Conservation (phyloP, 495 filamentous ascomycete species). For the Xylaria cubensis region DNA sequence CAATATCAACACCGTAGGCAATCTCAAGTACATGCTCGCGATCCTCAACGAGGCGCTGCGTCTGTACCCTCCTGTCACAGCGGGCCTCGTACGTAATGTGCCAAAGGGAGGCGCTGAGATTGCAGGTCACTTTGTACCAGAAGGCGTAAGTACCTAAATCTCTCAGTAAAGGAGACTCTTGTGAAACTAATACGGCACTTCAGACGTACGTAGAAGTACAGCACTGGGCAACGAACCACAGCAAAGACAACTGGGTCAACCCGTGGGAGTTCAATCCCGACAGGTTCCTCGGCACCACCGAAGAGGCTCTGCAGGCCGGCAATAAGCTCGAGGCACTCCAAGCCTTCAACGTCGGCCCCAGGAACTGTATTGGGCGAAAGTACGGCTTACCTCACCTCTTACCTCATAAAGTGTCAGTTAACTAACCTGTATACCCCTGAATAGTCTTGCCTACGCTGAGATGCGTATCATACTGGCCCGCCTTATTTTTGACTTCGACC, state of each 20-base stretch:
- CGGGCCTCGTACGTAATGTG: constrained; percentile 52
- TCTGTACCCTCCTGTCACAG: constrained; percentile 62
- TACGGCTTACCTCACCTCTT: constrained; percentile 29
- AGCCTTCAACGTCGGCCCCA: constrained; percentile 45
- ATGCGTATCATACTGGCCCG: constrained; percentile 52
- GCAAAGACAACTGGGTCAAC: constrained; percentile 43
- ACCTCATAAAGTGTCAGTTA: not conserved
- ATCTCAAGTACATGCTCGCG: constrained; percentile 62
- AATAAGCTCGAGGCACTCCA: constrained; percentile 45
- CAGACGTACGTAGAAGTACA: constrained; percentile 46
- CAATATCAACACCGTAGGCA: constrained; percentile 45
- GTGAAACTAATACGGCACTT: constrained; percentile 4
- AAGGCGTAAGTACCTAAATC: constrained; percentile 33
- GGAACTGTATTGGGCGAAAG: constrained; percentile 53
- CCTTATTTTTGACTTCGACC: constrained; percentile 49
- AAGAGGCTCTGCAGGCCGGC: constrained; percentile 36
- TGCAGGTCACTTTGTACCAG: constrained; percentile 37
- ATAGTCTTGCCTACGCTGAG: constrained; percentile 47
- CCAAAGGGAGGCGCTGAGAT: constrained; percentile 38
- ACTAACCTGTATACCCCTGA: not conserved
- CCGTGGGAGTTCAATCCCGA: constrained; percentile 48
- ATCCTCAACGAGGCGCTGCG: constrained; percentile 65
- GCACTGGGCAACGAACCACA: constrained; percentile 48
- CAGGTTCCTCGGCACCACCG: constrained; percentile 41
- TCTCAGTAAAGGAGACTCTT: not conserved